phyloP scores from a whole-genome alignment of 2,329 filamentous ascomycete genomes.

The Pyrenophora teres region DNA sequence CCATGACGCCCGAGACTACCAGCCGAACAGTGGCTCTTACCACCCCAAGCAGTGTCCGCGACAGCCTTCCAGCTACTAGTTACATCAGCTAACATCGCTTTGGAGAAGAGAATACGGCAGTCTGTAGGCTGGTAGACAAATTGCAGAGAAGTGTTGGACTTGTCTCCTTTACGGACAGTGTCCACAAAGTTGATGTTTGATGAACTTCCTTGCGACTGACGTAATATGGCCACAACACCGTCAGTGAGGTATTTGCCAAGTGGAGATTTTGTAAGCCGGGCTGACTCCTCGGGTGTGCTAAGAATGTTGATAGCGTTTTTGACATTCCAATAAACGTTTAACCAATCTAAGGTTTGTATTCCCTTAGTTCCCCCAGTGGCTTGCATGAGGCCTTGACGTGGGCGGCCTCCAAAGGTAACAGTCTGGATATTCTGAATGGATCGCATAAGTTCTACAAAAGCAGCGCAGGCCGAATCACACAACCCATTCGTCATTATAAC shows the following conservation, averaged over 20 bases:
- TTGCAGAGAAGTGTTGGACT: too few species aligned
- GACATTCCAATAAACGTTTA: slow-evolving; percentile 39
- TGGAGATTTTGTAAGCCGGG: slow-evolving; percentile 37
- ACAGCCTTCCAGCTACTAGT: too few species aligned
- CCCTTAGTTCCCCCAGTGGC: slow-evolving; percentile 69
- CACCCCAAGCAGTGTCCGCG: too few species aligned
- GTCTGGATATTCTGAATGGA: slow-evolving; percentile 59
- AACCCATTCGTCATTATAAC: slow-evolving; percentile 58
- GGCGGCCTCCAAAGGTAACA: slow-evolving; percentile 64
- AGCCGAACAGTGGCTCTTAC: too few species aligned
- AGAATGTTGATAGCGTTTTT: slow-evolving; percentile 29
- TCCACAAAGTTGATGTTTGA: too few species aligned
- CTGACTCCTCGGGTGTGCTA: slow-evolving; percentile 30
- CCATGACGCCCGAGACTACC: too few species aligned
- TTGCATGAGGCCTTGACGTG: slow-evolving; percentile 57
- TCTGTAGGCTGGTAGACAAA: too few species aligned
- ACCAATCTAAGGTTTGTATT: slow-evolving; percentile 45
- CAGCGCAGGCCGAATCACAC: slow-evolving; percentile 65
- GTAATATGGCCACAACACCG: too few species aligned
- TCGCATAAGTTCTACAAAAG: slow-evolving; percentile 62
- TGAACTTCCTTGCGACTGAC: too few species aligned
- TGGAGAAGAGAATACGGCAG: too few species aligned
- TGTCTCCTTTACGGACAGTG: too few species aligned
- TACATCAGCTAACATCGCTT: too few species aligned
- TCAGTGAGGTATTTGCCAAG: slow-evolving; percentile 33